Percentiles rank a stretch among this genome's conserved stretches.
These are phyloP conservation scores for Teratosphaeriaceae sp. DNA, from an alignment of 2,329 filamentous ascomycete genomes.

Conservation along the genomic window DNA sequence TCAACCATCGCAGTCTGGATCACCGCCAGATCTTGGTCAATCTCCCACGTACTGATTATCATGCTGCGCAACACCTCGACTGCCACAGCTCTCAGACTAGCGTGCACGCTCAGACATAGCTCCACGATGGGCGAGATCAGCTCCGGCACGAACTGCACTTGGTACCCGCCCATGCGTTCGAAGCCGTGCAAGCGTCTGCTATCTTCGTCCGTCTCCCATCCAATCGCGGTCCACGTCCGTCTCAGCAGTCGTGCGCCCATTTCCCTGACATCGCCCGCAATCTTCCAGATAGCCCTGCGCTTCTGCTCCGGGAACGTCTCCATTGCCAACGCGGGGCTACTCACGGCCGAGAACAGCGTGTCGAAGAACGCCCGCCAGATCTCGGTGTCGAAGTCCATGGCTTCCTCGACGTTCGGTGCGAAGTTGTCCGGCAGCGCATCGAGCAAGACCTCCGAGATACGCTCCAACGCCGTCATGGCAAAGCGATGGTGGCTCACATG, in stretches of 20 bases:
- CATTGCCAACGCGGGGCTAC: conserved; percentile 78
- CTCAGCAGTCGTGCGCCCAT: conserved; percentile 80
- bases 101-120: conserved; percentile 90
- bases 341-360: conserved; percentile 80
- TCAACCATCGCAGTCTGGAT: conserved; percentile 97
- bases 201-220: conserved; percentile 84
- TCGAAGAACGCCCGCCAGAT: conserved; percentile 93
- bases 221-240: conserved; percentile 88
- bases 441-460: conserved; percentile 71
- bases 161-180: conserved; percentile 85
- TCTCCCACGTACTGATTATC: conserved; percentile 96
- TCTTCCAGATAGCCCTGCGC: conserved; percentile 94
- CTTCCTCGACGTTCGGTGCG: conserved; percentile 59
- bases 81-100: conserved; percentile 80
- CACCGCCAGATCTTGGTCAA: conserved; percentile 84
- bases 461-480: conserved; percentile 80
- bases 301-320: conserved; percentile 98
- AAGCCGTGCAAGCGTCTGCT: conserved; percentile 73
- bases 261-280: conserved; percentile 91
- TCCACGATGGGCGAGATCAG: conserved; percentile 88
- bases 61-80: conserved; percentile 94
- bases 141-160: conserved; percentile 94
- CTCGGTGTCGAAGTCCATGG: conserved; percentile 72
- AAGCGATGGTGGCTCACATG: conserved; percentile 60
- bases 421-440: conserved; percentile 80